These are phyloP conservation scores for Phytopythium aichiense DNA, from an alignment of 352 stramenopile genomes.

Conservation along the genomic window DNA sequence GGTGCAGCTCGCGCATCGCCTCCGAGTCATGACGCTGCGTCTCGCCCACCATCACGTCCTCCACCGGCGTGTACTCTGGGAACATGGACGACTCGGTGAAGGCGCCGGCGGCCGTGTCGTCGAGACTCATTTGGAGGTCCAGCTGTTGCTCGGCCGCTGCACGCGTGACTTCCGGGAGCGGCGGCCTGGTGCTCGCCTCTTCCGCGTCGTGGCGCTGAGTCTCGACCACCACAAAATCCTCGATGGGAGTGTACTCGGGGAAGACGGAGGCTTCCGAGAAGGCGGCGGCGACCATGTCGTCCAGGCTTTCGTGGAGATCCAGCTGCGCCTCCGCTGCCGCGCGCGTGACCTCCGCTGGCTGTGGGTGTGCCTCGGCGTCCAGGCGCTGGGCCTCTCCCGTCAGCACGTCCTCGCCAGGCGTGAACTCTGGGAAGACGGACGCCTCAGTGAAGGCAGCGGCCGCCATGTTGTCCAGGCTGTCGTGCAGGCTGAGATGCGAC, in stretches of 20 bases:
- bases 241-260: slow-evolving; percentile 51
- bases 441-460: slow-evolving; percentile 51
- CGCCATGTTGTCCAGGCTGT: slow-evolving; percentile 45
- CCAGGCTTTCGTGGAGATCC: slow-evolving; percentile 31
- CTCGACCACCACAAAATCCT: slow-evolving; percentile 46
- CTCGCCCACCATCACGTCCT: slow-evolving; percentile 45
- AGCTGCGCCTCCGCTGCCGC: slow-evolving; percentile 21
- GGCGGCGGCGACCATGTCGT: slow-evolving; percentile 38
- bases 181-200: neutral
- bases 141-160: neutral
- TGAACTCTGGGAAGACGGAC: slow-evolving; percentile 64
- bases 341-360: slow-evolving; percentile 1
- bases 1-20: slow-evolving; percentile 7
- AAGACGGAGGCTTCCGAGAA: slow-evolving; percentile 69
- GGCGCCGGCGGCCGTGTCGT: slow-evolving; percentile 10
- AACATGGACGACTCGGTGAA: slow-evolving; percentile 68
- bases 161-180: neutral
- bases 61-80: slow-evolving; percentile 50
- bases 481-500: slow-evolving; percentile 12
- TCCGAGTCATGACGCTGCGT: slow-evolving; percentile 11
- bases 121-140: neutral
- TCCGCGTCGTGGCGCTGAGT: slow-evolving; percentile 19
- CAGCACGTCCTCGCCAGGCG: slow-evolving; percentile 48
- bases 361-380: neutral
- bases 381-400: slow-evolving; percentile 20